Evolutionary conservation across 768 basidiomycete genomes (phyloP), one percentile per base, ranked within the genome.

Genomic region (Porphyrellus cyaneotinctus): DNA sequence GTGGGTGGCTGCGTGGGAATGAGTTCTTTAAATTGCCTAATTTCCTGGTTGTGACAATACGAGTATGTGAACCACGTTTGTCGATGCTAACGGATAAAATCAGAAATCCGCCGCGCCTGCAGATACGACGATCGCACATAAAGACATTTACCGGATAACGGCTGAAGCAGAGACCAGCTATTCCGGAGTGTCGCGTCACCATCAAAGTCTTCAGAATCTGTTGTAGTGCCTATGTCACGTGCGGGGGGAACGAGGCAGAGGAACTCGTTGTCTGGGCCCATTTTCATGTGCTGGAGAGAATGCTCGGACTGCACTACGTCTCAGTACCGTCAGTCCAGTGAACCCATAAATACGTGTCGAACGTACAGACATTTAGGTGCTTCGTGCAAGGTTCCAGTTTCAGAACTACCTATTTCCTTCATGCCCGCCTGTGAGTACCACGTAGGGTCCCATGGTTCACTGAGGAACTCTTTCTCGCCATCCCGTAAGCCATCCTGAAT

Each of bases 21-120:
- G 53, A 88, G 74, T 69, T 94, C 93, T 71, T 88, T 88, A 78
- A 98, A 99, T 72, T 99, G 97, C 52, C 95, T 86, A 56, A 98
- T 92, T 72, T 97, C 86, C 47, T 84, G 80, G 70, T 94, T 90
- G 74, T 99, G 94, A 74, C 95, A 93, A 70, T 90, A 97, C 44
- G 91, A 86, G 73, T 98, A 98, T 33, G 94, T 98, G 75, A 97
- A 98, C 94, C 94, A 97, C 35, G 86, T 83, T 75, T 92, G 89
- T 60, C 83, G 83, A 67, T 87, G 84, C 87, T 92, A 73, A 57
- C 49, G 60, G 53, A 64, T 44, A 42, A 53, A 57, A 66, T 73
- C 60, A 68, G 71, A 68, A 69, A 61, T 48, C 57, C 57, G 62
- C 49, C 48, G 39, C 38, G 51, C 43, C 36, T 52, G n/a, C 60